Conservation (phyloP, 495 filamentous ascomycete species). For the Aspergillus haitiensis region DNA sequence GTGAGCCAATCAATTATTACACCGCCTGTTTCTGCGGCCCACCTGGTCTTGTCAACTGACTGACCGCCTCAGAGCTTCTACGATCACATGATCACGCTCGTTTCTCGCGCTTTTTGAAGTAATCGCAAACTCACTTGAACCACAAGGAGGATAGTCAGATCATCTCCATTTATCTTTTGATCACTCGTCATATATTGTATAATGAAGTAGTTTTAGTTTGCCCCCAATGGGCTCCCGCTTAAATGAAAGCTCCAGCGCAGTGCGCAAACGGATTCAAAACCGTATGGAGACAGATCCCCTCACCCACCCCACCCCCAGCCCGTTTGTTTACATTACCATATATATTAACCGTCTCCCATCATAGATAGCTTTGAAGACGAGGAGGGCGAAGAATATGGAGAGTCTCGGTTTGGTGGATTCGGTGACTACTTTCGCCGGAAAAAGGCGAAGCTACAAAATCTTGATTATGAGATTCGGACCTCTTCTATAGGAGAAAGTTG, state of each 20-base stretch:
- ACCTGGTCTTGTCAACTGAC: too few species aligned
- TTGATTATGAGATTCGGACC: slow-evolving; percentile 76
- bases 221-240: slow-evolving; percentile 76
- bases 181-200: slow-evolving; percentile 16
- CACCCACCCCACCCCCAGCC: background rate
- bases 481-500: slow-evolving; percentile 56
- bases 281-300: slow-evolving; percentile 40
- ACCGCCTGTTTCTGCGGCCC: slow-evolving; percentile 30
- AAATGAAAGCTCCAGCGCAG: slow-evolving; percentile 70
- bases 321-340: background rate
- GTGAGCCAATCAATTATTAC: slow-evolving; percentile 3
- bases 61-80: slow-evolving; percentile 23
- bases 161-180: background rate
- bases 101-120: slow-evolving; percentile 24
- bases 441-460: slow-evolving; percentile 92
- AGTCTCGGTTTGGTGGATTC: slow-evolving; percentile 84
- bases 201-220: slow-evolving; percentile 27
- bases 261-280: slow-evolving; percentile 81
- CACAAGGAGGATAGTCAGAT: background rate
- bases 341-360: slow-evolving; percentile 18
- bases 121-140: background rate
- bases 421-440: slow-evolving; percentile 89
- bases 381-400: slow-evolving; percentile 86
- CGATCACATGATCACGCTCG: slow-evolving; percentile 23
- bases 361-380: slow-evolving; percentile 65